Evolutionary conservation across 495 filamentous ascomycete genomes (phyloP).

Genomic region (Saxispiralis lemnorum): DNA sequence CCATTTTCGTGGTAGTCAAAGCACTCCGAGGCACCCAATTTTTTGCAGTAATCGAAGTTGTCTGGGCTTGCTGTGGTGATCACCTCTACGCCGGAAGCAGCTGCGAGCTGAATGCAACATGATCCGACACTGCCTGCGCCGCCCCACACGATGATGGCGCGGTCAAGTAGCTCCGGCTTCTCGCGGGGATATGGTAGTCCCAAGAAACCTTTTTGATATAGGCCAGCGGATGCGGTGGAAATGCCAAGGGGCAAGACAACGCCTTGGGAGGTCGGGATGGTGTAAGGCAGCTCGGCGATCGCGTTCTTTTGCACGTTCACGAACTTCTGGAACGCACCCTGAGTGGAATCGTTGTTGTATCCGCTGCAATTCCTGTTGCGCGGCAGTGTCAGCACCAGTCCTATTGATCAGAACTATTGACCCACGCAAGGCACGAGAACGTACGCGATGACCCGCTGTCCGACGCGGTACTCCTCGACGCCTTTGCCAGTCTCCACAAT

Average conservation of each 20-base stretch:
- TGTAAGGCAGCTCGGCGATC: conserved; percentile 25
- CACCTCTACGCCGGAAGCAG: conserved; percentile 21
- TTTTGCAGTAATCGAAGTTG: conserved; percentile 24
- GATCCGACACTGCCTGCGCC: conserved; percentile 24
- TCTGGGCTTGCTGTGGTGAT: conserved; percentile 21
- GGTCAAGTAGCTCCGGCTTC: conserved; percentile 12
- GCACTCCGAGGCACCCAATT: conserved; percentile 20
- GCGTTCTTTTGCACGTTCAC: conserved; percentile 7
- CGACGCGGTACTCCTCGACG: conserved; percentile 17
- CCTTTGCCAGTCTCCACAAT: conserved; percentile 18
- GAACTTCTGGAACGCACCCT: conserved; percentile 13
- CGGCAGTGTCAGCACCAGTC: not conserved
- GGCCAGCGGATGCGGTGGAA: conserved; percentile 30
- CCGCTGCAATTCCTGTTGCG: conserved; percentile 6
- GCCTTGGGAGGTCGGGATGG: conserved; percentile 27
- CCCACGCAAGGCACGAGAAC: not conserved
- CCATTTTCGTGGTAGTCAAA: conserved; percentile 22
- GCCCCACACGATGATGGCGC: conserved; percentile 26
- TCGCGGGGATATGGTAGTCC: conserved; percentile 13
- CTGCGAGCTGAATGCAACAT: conserved; percentile 25
- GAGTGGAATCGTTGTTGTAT: conserved; percentile 2
- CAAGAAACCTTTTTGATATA: conserved; percentile 29
- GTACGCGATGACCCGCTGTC: conserved; percentile 19
- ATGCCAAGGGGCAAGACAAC: conserved; percentile 31
- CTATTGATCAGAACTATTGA: not conserved